Base-by-base conservation (phyloP, 73 alveolate species). In the Paramecium primaurelia region DNA sequence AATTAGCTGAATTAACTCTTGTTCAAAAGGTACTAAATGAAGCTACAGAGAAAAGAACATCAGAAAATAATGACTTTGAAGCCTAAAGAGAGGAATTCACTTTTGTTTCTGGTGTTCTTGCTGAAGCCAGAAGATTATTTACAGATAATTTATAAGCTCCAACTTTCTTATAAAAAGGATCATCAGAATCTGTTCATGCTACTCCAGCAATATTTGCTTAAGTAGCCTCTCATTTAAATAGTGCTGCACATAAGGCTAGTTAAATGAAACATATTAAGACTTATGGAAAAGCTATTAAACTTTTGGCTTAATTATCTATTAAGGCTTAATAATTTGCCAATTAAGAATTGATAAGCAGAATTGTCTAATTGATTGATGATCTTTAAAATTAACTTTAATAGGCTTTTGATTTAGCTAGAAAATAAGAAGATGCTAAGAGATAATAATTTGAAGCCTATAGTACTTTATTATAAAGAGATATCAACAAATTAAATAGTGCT, bases 41-140 rank as follows among this genome's bases (percentile, higher is more conserved):
- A 28, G 45, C 85, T 54, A 68, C 37, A 20, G 85, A 20, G 8
- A 68, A 68, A 22, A 68, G 85, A 68, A 6, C 14, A 22, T 5
- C 0, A 40, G n/a, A 40, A 40, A 40, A 40, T 14, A 40, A 40
- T 7, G 49, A 40, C 49, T 40, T 40, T 10, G 49, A 71, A 40
- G 49, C 14, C 49, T 40, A 40, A 75, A 75, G 88, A 75, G 88
- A 75, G 37, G 88, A 84, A 84, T 84, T 84, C 92, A 47, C 42
- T 14, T 84, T 84, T 60, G 92, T 84, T 32, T 84, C 92, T 10
- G 2, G 58, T 49, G 92, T 84, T 22, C 92, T 84, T 86, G 92
- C 92, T 84, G 92, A 84, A 84, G 92, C 92, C n/a, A 84, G 92
- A 84, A 84, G 92, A 84, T 86, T 84, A 86, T 84, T 84, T 71